phyloP scores from a whole-genome alignment of 768 basidiomycete genomes.

The Lactifluus rugatus region DNA sequence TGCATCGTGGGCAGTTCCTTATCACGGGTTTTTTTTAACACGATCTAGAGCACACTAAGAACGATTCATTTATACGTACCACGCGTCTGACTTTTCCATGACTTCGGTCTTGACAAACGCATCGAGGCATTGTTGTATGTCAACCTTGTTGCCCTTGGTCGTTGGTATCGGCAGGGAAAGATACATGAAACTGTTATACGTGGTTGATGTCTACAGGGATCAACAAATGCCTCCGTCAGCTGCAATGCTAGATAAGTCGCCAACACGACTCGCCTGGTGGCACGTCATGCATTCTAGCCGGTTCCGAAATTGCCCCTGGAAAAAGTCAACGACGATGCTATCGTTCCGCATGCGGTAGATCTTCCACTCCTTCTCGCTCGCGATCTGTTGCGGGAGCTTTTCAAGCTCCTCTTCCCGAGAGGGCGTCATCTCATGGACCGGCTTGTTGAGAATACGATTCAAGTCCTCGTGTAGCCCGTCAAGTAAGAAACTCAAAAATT shows the following conservation, averaged over 20 bases:
- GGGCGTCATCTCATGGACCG: conserved; percentile 51
- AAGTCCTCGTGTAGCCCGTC: conserved; percentile 96
- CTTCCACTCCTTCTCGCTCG: conserved; percentile 88
- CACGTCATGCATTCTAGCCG: conserved; percentile 85
- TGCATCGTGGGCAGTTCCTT: conserved; percentile 95
- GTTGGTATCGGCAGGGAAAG: conserved; percentile 83
- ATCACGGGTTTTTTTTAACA: not conserved
- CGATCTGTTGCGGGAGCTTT: conserved; percentile 73
- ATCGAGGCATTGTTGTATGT: conserved; percentile 75
- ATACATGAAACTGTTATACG: conserved; percentile 95
- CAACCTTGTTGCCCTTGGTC: conserved; percentile 46
- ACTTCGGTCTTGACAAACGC: conserved; percentile 86
- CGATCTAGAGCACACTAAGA: not conserved
- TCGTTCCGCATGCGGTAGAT: conserved; percentile 86
- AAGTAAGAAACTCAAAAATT: conserved; percentile 88
- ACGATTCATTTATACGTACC: conserved; percentile 41
- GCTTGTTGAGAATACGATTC: conserved; percentile 77
- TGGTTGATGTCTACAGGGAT: conserved; percentile 75
- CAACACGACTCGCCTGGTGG: conserved; percentile 51
- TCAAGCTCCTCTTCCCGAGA: conserved; percentile 86
- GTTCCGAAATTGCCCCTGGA: conserved; percentile 95
- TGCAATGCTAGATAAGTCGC: not conserved
- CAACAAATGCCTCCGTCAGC: conserved; percentile 6
- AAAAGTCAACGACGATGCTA: conserved; percentile 90
- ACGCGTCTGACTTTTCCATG: conserved; percentile 88